A percentile compares a stretch with the other conserved stretches of the same genome.
phyloP scores from a whole-genome alignment of 345 rosid species.

The Lumnitzera littorea region DNA sequence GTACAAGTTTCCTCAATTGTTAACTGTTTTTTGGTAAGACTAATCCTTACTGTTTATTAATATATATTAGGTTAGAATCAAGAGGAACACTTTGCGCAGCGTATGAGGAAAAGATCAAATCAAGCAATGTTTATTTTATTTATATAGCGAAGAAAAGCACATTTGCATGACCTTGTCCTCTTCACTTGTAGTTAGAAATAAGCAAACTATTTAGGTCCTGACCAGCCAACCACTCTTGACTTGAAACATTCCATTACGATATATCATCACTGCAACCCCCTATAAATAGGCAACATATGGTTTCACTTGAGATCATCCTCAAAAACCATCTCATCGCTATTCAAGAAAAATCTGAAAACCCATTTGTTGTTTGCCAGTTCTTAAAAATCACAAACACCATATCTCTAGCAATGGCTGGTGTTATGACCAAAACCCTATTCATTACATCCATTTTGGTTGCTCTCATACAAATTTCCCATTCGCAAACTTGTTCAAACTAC shows the following conservation, averaged over 20 bases:
- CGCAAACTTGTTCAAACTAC: conserved; percentile 24
- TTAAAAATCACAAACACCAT: too few relatives aligned
- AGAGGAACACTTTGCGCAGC: too few relatives aligned
- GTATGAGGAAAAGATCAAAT: too few relatives aligned
- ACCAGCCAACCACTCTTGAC: conserved; percentile 12
- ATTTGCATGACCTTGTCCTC: not conserved
- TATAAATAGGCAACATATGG: not conserved
- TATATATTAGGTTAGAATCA: too few relatives aligned
- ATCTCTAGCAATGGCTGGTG: too few relatives aligned
- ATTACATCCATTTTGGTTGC: conserved; percentile 6
- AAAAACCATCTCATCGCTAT: not conserved
- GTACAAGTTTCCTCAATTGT: conserved; percentile 11
- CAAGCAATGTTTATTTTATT: too few relatives aligned
- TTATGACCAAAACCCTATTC: too few relatives aligned
- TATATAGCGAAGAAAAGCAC: too few relatives aligned
- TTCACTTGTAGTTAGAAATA: not conserved
- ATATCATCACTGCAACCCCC: not conserved
- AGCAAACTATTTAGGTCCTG: not conserved
- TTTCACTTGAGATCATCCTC: not conserved
- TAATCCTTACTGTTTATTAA: not conserved
- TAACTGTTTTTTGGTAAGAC: not conserved
- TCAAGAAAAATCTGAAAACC: not conserved
- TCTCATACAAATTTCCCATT: conserved; percentile 12
- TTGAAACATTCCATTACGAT: not conserved
- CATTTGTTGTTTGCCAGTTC: too few relatives aligned